phyloP scores from a whole-genome alignment of 2,329 filamentous ascomycete genomes.

The Pseudogymnoascus sp. region DNA sequence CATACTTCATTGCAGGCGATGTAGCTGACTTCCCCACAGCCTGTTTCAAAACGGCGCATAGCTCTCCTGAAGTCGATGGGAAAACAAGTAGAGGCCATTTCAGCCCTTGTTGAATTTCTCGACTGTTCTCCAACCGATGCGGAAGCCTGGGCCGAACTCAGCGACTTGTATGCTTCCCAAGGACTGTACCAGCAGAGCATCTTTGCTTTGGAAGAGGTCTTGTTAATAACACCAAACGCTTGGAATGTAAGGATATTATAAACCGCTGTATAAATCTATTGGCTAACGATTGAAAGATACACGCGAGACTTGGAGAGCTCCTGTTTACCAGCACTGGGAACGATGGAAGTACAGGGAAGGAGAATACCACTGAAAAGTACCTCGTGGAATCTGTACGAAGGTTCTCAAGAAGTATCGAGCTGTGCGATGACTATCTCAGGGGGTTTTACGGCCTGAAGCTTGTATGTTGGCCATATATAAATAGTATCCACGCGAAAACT shows the following conservation, averaged over 20 bases:
- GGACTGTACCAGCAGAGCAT: conserved; percentile 76
- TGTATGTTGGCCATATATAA: conserved; percentile 37
- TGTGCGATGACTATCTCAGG: conserved; percentile 86
- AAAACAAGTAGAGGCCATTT: conserved; percentile 62
- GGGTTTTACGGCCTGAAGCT: conserved; percentile 88
- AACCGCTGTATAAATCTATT: conserved; percentile 20
- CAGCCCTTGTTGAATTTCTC: conserved; percentile 64
- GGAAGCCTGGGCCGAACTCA: conserved; percentile 87
- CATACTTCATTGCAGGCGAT: neutral
- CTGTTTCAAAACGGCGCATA: conserved; percentile 75
- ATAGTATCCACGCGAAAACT: conserved; percentile 8
- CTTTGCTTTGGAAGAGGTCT: conserved; percentile 81
- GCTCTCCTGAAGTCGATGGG: conserved; percentile 71
- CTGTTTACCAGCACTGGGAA: conserved; percentile 60
- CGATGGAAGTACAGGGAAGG: conserved; percentile 30
- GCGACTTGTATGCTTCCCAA: conserved; percentile 75
- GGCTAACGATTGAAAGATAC: conserved; percentile 50
- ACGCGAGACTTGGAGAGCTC: conserved; percentile 79
- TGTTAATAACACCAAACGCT: conserved; percentile 79
- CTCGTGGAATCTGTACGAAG: conserved; percentile 70
- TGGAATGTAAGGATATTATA: conserved; percentile 67
- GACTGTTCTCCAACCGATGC: conserved; percentile 82
- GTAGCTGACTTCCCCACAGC: conserved; percentile 42
- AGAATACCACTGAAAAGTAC: conserved; percentile 38
- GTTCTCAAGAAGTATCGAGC: conserved; percentile 83